phyloP scores from a whole-genome alignment of 2,329 filamentous ascomycete genomes.

The Huntiella abstrusa region DNA sequence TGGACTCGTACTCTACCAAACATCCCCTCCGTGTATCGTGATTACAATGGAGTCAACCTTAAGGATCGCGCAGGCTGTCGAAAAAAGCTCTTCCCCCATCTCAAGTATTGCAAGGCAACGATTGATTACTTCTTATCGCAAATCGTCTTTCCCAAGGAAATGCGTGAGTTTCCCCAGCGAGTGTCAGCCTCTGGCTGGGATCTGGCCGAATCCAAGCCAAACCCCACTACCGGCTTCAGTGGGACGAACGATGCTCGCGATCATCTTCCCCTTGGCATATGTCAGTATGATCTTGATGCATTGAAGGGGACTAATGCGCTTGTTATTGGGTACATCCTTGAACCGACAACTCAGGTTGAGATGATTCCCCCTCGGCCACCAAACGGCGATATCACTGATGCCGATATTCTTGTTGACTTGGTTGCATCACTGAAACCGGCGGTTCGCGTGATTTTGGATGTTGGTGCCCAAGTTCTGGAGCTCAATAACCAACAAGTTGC shows the following conservation, averaged over 20 bases:
- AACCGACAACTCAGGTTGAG: slow-evolving; percentile 27
- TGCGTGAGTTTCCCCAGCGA: slow-evolving; percentile 44
- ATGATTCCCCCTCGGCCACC: slow-evolving; percentile 14
- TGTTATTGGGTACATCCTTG: slow-evolving; percentile 41
- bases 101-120: slow-evolving; percentile 31
- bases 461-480: slow-evolving; percentile 52
- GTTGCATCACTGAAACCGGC: slow-evolving; percentile 22
- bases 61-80: slow-evolving; percentile 31
- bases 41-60: slow-evolving; percentile 36
- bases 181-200: slow-evolving; percentile 52
- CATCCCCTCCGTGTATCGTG: slow-evolving; percentile 21
- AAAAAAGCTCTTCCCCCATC: slow-evolving; percentile 29
- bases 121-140: slow-evolving; percentile 45
- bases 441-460: slow-evolving; percentile 46
- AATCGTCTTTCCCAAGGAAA: slow-evolving; percentile 41
- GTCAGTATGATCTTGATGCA: slow-evolving; percentile 32
- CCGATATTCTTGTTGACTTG: slow-evolving; percentile 25
- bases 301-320: slow-evolving; percentile 49
- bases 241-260: slow-evolving; percentile 46
- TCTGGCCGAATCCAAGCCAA: slow-evolving; percentile 26
- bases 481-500: slow-evolving; percentile 37
- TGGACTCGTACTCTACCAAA: slow-evolving; percentile 24
- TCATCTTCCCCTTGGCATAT: slow-evolving; percentile 36
- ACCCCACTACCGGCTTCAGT: slow-evolving; percentile 46
- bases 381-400: slow-evolving; percentile 15